Conservation (phyloP, 225 moss, liverwort and hornwort species). For the Sphagnum contortum region DNA sequence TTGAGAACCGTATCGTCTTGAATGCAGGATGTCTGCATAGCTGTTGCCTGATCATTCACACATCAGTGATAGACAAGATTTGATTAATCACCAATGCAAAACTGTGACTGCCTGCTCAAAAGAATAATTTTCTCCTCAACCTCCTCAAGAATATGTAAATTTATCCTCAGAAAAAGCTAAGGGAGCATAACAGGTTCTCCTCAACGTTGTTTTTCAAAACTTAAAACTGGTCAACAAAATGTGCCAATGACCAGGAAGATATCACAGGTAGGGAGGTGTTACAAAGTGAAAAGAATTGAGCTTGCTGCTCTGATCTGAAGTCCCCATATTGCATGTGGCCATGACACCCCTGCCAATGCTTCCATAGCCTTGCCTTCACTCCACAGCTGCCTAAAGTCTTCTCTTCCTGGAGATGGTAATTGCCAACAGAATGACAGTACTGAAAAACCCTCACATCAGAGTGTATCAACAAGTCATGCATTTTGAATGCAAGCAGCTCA, state of each 20-base stretch:
- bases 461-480: no score
- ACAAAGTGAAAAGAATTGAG: conserved; percentile 87
- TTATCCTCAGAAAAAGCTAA: no score
- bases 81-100: no score
- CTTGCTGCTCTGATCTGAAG: conserved; percentile 71
- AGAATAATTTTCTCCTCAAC: no score
- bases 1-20: conserved; percentile 45
- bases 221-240: no score
- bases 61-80: background rate
- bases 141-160: no score
- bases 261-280: conserved; percentile 13
- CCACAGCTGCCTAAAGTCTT: conserved; percentile 37
- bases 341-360: conserved; percentile 55
- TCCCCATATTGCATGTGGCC: conserved; percentile 51
- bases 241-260: no score
- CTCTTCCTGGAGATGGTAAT: conserved; percentile 19
- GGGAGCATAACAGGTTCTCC: no score
- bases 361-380: conserved; percentile 62
- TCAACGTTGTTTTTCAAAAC: no score
- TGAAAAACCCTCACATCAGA: background rate
- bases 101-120: no score
- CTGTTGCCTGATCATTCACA: conserved; percentile 51
- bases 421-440: background rate
- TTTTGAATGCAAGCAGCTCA: no score
- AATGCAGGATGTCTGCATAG: conserved; percentile 68